phyloP scores from a whole-genome alignment of 352 stramenopile species.

The Globisporangium nagaii region DNA sequence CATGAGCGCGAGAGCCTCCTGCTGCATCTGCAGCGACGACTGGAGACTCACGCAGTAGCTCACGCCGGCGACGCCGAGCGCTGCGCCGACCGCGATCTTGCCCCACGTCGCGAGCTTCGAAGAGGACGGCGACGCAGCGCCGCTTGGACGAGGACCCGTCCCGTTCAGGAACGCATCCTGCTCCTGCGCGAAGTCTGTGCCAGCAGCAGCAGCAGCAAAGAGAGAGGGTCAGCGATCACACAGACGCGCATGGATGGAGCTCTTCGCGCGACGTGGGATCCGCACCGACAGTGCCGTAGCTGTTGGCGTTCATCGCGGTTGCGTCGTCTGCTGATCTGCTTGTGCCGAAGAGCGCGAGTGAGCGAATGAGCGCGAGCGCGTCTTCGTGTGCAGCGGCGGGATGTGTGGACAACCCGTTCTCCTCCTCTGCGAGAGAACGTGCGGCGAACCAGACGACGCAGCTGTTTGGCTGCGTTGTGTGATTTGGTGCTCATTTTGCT shows the following conservation, averaged over 20 bases:
- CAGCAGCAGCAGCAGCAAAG: no score
- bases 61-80: slow-evolving; percentile 23
- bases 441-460: neutral
- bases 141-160: neutral
- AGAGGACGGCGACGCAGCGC: neutral
- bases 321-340: neutral
- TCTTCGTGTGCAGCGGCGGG: neutral
- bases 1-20: slow-evolving; percentile 29
- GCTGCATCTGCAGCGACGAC: slow-evolving; percentile 29
- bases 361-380: neutral
- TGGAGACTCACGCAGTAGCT: slow-evolving; percentile 34
- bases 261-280: neutral
- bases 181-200: slow-evolving; percentile 17
- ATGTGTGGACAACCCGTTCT: neutral
- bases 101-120: slow-evolving; percentile 18
- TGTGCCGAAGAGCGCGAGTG: neutral
- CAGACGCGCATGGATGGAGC: neutral
- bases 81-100: slow-evolving; percentile 26
- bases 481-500: no score
- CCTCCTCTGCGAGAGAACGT: neutral
- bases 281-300: slow-evolving; percentile 8
- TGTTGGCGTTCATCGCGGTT: slow-evolving; percentile 5
- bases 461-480: no score
- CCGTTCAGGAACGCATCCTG: slow-evolving; percentile 15
- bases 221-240: neutral